A percentile compares a stretch with the other conserved stretches of the same genome.
Evolutionary conservation across 2,329 filamentous ascomycete species (phyloP).

Genomic region (Xylaria sp.): DNA sequence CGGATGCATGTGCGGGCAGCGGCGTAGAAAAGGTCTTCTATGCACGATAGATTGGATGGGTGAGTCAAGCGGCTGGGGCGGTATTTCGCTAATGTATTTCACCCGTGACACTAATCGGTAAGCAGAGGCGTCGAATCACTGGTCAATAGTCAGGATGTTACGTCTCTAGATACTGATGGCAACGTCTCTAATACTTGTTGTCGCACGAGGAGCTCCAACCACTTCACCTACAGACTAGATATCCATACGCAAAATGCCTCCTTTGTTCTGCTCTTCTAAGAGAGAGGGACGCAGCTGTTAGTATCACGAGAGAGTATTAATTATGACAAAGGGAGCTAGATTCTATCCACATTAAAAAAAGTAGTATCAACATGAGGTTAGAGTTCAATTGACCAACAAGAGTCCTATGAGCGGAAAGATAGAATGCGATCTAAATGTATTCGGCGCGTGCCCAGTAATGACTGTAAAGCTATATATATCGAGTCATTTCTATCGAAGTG

Average conservation of each 20-base stretch:
- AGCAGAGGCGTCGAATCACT: not conserved
- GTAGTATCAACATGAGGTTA: not conserved
- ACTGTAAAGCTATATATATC: constrained; percentile 15
- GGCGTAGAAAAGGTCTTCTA: not conserved
- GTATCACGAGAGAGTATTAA: too few relatives aligned
- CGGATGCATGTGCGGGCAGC: not conserved
- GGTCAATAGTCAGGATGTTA: too few relatives aligned
- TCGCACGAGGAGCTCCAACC: too few relatives aligned
- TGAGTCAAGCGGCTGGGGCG: not conserved
- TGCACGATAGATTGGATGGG: not conserved
- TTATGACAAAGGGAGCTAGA: too few relatives aligned
- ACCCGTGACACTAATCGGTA: not conserved
- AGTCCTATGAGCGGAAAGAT: not conserved
- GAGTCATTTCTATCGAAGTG: not conserved
- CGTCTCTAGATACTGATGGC: too few relatives aligned
- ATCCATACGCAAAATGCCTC: too few relatives aligned
- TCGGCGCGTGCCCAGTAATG: constrained; percentile 9
- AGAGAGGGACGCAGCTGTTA: too few relatives aligned
- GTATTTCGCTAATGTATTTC: not conserved
- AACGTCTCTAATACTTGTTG: too few relatives aligned
- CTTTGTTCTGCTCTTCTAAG: too few relatives aligned
- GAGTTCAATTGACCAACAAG: not conserved
- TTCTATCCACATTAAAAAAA: not conserved
- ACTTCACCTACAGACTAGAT: too few relatives aligned
- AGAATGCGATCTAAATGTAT: constrained; percentile 5